Evolutionary conservation across 139 green algal genomes (phyloP).

Genomic region (Pycnococcus provasolii): DNA sequence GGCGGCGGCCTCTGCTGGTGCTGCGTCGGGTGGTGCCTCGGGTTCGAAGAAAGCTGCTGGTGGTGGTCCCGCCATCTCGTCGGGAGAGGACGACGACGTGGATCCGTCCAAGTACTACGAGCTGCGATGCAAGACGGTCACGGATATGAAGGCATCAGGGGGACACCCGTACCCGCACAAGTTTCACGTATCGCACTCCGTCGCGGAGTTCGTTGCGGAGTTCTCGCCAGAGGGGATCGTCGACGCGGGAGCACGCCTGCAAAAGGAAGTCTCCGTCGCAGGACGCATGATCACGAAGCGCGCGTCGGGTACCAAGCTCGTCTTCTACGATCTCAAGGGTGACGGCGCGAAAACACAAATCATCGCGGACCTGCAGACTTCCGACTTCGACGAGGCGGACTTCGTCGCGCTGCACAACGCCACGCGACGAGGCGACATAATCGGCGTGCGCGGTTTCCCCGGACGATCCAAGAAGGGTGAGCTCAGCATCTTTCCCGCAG

Average conservation of each 20-base stretch:
- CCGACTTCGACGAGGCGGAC: slow-evolving; percentile 49
- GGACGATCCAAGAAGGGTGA: slow-evolving; percentile 95
- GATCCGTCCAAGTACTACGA: slow-evolving; percentile 26
- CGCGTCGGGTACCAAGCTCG: slow-evolving; percentile 77
- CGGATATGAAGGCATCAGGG: slow-evolving; percentile 59
- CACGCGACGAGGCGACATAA: slow-evolving; percentile 85
- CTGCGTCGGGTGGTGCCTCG: no score
- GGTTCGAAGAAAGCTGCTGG: no score
- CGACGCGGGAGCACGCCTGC: slow-evolving; percentile 24
- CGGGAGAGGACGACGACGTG: no score
- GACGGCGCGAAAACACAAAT: slow-evolving; percentile 87
- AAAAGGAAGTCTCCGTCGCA: slow-evolving; percentile 31
- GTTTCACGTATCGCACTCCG: slow-evolving; percentile 58
- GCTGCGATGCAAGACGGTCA: slow-evolving; percentile 62
- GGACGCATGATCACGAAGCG: slow-evolving; percentile 78
- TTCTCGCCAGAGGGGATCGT: slow-evolving; percentile 54
- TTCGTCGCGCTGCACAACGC: slow-evolving; percentile 72
- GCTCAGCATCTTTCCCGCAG: slow-evolving; percentile 80
- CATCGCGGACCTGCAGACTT: slow-evolving; percentile 77
- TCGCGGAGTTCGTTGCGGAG: slow-evolving; percentile 72
- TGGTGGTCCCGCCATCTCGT: no score
- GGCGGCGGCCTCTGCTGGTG: no score
- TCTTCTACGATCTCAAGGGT: slow-evolving; percentile 89
- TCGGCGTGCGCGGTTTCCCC: slow-evolving; percentile 75
- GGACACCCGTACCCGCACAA: slow-evolving; percentile 98